A percentile compares a stretch with the other conserved stretches of the same genome.
These are phyloP conservation scores for Linanthus parryae DNA, from an alignment of 148 eudicot species.

Conservation along the genomic window DNA sequence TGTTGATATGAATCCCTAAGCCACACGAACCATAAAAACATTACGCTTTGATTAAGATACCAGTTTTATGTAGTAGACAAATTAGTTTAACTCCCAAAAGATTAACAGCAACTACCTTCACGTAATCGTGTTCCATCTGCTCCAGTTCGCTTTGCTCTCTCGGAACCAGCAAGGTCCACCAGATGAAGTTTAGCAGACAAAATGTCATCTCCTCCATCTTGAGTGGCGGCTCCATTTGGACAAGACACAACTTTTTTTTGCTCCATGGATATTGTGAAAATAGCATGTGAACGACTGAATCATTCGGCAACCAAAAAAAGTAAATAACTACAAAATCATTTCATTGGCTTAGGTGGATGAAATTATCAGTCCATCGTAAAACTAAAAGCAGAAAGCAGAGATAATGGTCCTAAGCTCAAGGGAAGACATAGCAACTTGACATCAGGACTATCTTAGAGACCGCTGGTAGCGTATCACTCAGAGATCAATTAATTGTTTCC, in stretches of 20 bases:
- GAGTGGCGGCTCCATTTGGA: conserved; percentile 27
- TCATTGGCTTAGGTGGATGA: no score
- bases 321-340: no score
- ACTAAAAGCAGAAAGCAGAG: background rate
- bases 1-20: conserved; percentile 91
- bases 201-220: conserved; percentile 63
- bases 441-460: no score
- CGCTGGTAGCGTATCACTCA: no score
- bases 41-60: no score
- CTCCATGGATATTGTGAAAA: conserved; percentile 90
- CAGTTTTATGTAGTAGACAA: no score
- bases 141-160: conserved; percentile 96
- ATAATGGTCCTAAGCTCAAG: no score
- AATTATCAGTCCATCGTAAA: no score
- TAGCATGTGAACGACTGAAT: conserved; percentile 94
- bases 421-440: no score
- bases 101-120: conserved; percentile 50
- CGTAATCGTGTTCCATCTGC: conserved; percentile 89
- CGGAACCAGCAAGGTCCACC: conserved; percentile 98
- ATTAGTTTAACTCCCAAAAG: background rate
- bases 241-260: conserved; percentile 49
- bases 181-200: conserved; percentile 83
- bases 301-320: no score
- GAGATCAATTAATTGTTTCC: no score
- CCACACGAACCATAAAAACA: background rate